Percentiles rank a stretch among this genome's conserved stretches.
phyloP scores from a whole-genome alignment of 345 rosid species.

The Cardamine occulta region DNA sequence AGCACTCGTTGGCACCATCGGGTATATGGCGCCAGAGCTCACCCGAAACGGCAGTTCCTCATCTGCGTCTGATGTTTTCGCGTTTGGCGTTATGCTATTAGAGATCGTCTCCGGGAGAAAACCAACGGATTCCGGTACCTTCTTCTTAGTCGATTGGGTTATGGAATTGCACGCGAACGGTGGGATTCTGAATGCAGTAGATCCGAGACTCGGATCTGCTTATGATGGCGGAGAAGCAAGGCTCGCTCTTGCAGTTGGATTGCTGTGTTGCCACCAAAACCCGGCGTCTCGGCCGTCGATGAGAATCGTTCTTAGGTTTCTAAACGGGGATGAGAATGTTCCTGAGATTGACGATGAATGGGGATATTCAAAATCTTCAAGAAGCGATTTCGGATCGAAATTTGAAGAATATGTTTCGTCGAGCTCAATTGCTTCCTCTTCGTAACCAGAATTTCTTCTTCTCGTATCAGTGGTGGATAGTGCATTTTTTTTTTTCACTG shows the following conservation, averaged over 20 bases:
- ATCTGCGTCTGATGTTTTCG: slow-evolving; percentile 41
- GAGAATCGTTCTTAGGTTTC: slow-evolving; percentile 56
- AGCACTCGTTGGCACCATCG: slow-evolving; percentile 56
- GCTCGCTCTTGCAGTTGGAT: slow-evolving; percentile 52
- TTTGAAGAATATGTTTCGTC: slow-evolving; percentile 31
- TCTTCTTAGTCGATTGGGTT: slow-evolving; percentile 44
- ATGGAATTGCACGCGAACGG: slow-evolving; percentile 36
- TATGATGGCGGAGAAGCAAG: slow-evolving; percentile 50
- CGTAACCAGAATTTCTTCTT: not conserved
- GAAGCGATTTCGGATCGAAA: slow-evolving; percentile 18
- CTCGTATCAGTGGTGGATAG: not conserved
- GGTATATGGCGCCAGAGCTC: slow-evolving; percentile 45
- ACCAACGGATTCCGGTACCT: slow-evolving; percentile 37
- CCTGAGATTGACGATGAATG: slow-evolving; percentile 37
- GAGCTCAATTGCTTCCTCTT: slow-evolving; percentile 24
- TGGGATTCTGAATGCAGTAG: slow-evolving; percentile 45
- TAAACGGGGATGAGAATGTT: slow-evolving; percentile 54
- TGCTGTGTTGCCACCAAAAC: slow-evolving; percentile 53
- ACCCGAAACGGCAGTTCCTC: slow-evolving; percentile 36
- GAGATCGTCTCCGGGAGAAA: slow-evolving; percentile 42
- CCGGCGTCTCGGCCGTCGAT: slow-evolving; percentile 56
- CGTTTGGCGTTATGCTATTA: slow-evolving; percentile 41
- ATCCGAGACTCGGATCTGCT: slow-evolving; percentile 43
- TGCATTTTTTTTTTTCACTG: too few species aligned
- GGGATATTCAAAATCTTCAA: slow-evolving; percentile 20